Evolutionary conservation across 345 rosid species (phyloP).

Genomic region (Sisymbrium altissimum): DNA sequence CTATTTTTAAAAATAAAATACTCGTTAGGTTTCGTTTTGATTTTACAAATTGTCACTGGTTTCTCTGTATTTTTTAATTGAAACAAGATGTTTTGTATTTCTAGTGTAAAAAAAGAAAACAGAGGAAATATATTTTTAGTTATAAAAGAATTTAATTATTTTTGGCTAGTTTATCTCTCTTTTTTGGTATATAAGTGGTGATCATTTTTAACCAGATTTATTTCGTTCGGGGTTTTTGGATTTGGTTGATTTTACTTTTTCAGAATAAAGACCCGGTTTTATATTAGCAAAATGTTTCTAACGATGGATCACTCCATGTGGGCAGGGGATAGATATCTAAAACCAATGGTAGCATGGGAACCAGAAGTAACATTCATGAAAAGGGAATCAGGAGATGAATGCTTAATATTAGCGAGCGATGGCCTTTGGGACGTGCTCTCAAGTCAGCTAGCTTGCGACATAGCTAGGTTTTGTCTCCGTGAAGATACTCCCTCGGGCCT

Average conservation of each 20-base stretch:
- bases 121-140: neutral
- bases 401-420: slow-evolving; percentile 70
- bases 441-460: slow-evolving; percentile 57
- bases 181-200: neutral
- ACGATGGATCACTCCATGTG: neutral
- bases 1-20: neutral
- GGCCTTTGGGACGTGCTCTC: slow-evolving; percentile 83
- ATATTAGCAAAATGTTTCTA: neutral
- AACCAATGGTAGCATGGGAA: slow-evolving; percentile 62
- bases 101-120: neutral
- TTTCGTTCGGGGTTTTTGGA: neutral
- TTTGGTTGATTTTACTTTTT: neutral
- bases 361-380: slow-evolving; percentile 53
- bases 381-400: slow-evolving; percentile 60
- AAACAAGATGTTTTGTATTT: too few species aligned
- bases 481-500: slow-evolving; percentile 14
- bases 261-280: neutral
- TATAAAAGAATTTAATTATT: neutral
- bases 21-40: neutral
- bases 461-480: slow-evolving; percentile 54
- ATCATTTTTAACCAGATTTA: neutral
- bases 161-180: neutral
- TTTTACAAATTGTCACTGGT: neutral
- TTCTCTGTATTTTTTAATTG: too few species aligned
- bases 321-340: slow-evolving; percentile 67